Conservation (phyloP, 2,329 filamentous ascomycete species). For the Exophiala oligosperma region DNA sequence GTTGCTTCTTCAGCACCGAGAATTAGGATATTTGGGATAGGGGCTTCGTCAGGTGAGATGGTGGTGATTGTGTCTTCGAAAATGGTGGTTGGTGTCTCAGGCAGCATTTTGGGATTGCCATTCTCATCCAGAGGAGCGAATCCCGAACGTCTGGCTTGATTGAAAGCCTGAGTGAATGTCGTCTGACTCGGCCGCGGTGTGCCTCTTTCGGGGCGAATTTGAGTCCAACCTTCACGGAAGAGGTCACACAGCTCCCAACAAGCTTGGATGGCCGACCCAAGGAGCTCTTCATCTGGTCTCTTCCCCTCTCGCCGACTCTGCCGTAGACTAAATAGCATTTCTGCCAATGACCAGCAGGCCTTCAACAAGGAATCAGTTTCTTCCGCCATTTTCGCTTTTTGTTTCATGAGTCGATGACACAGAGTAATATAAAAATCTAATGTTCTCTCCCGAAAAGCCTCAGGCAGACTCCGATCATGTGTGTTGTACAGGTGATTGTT, state of each 20-base stretch:
- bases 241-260: slow-evolving; percentile 95
- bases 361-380: slow-evolving; percentile 82
- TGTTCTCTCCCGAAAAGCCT: slow-evolving; percentile 84
- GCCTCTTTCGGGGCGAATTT: slow-evolving; percentile 79
- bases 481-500: slow-evolving; percentile 96
- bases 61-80: slow-evolving; percentile 77
- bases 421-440: slow-evolving; percentile 93
- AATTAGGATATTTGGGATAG: slow-evolving; percentile 82
- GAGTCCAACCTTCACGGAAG: slow-evolving; percentile 88
- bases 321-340: slow-evolving; percentile 88
- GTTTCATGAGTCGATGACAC: slow-evolving; percentile 95
- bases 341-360: slow-evolving; percentile 86
- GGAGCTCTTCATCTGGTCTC: slow-evolving; percentile 74
- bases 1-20: slow-evolving; percentile 66
- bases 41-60: slow-evolving; percentile 75
- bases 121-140: slow-evolving; percentile 31
- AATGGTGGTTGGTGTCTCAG: slow-evolving; percentile 91
- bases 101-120: slow-evolving; percentile 42
- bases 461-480: slow-evolving; percentile 79
- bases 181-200: slow-evolving; percentile 81
- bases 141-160: slow-evolving; percentile 50
- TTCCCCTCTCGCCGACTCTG: slow-evolving; percentile 76
- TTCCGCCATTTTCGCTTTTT: slow-evolving; percentile 72
- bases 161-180: slow-evolving; percentile 63
- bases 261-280: slow-evolving; percentile 84